These are phyloP conservation scores for Metarhizium album DNA, from an alignment of 2,329 filamentous ascomycete species.

Conservation along the genomic window DNA sequence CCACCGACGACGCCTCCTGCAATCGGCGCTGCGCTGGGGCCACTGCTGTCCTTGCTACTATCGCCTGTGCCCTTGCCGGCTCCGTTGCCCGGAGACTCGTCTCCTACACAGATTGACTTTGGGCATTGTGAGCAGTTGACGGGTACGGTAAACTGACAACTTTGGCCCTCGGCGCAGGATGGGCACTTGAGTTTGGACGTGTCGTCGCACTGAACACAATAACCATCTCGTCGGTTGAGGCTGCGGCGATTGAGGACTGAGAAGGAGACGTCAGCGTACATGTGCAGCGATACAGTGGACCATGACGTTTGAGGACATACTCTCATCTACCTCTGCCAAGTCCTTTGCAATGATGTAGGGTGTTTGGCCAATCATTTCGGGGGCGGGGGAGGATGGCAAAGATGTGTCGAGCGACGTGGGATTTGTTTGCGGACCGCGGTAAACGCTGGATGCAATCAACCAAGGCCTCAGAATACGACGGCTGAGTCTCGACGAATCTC, in stretches of 20 bases:
- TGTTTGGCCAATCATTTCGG: constrained; percentile 7
- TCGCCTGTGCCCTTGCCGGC: constrained; percentile 24
- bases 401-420: background rate
- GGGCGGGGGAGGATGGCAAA: constrained; percentile 3
- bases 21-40: constrained; percentile 71
- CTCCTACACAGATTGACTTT: constrained; percentile 33
- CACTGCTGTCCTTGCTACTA: constrained; percentile 19
- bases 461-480: background rate
- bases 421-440: background rate
- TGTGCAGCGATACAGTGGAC: background rate
- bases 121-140: constrained; percentile 36
- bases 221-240: constrained; percentile 28
- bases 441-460: background rate
- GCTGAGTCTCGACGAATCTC: background rate
- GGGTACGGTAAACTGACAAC: constrained; percentile 35
- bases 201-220: constrained; percentile 36
- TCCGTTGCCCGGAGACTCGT: constrained; percentile 13
- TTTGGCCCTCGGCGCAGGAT: constrained; percentile 27
- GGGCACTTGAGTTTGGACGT: constrained; percentile 33
- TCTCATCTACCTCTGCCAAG: constrained; percentile 19
- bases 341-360: constrained; percentile 13
- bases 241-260: constrained; percentile 15
- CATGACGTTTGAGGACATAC: constrained; percentile 13
- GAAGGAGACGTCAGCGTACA: background rate
- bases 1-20: constrained; percentile 87